phyloP scores from a whole-genome alignment of 208 protist species.

The Leishmania tropica region DNA sequence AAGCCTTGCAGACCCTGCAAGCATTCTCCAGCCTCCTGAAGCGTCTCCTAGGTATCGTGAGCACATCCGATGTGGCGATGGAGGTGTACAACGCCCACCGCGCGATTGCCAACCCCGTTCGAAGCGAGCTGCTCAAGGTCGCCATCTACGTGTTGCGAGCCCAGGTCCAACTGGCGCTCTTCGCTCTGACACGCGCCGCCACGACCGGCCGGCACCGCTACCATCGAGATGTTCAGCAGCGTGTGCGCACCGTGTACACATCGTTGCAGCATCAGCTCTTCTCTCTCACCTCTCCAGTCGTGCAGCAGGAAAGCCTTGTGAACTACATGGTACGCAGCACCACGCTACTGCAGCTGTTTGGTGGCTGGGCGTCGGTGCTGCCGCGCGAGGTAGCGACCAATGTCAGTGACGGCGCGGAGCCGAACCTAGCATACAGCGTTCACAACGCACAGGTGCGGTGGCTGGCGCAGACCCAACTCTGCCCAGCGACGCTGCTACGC shows the following conservation, averaged over 20 bases:
- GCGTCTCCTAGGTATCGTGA: conserved; percentile 58
- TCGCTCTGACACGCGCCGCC: conserved; percentile 36
- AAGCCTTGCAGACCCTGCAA: conserved; percentile 23
- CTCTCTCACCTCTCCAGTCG: conserved; percentile 51
- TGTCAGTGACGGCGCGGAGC: conserved; percentile 6
- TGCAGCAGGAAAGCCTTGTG: conserved; percentile 56
- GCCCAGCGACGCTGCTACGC: conserved; percentile 22
- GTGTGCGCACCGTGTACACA: conserved; percentile 31
- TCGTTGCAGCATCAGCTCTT: conserved; percentile 61
- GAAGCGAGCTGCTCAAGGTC: conserved; percentile 68
- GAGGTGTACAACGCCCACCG: conserved; percentile 81
- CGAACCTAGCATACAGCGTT: not conserved
- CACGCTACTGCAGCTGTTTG: conserved; percentile 84
- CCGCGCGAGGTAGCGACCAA: conserved; percentile 29
- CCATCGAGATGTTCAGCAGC: conserved; percentile 26
- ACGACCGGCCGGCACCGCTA: conserved; percentile 5
- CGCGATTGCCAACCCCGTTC: conserved; percentile 63
- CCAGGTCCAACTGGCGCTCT: conserved; percentile 38
- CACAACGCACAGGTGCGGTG: conserved; percentile 41
- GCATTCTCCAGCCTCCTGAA: conserved; percentile 37
- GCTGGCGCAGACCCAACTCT: conserved; percentile 38
- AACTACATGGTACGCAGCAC: conserved; percentile 87
- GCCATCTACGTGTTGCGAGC: conserved; percentile 67
- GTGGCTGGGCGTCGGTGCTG: conserved; percentile 69
- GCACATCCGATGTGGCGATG: conserved; percentile 73